Percentiles rank a stretch among this genome's conserved stretches.
These are phyloP conservation scores for Xylaria arbuscula DNA, from an alignment of 2,329 filamentous ascomycete genomes.

Conservation along the genomic window DNA sequence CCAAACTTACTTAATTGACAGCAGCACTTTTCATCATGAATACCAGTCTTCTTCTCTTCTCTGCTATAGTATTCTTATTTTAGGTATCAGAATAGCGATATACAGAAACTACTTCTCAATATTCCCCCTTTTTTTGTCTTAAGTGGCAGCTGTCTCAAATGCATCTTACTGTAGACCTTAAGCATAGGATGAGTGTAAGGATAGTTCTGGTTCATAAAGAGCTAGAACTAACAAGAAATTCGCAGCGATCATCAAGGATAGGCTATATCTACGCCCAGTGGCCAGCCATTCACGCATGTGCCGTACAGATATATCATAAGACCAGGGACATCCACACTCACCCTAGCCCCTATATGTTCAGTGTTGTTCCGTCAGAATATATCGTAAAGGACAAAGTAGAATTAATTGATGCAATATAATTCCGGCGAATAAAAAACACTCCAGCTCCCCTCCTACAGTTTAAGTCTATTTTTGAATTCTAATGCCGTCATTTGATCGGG, in stretches of 20 bases:
- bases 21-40: not conserved
- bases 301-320: not conserved
- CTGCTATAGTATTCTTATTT: not conserved
- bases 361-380: not conserved
- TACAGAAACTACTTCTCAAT: not conserved
- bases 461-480: slow-evolving; percentile 30
- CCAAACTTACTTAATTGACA: slow-evolving; percentile 9
- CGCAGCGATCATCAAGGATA: not conserved
- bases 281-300: not conserved
- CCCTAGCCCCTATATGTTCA: not conserved
- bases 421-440: slow-evolving; percentile 16
- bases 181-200: not conserved
- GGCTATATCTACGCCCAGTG: not conserved
- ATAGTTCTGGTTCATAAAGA: not conserved
- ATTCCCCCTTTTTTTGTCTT: not conserved
- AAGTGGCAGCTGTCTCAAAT: not conserved
- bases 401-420: slow-evolving; percentile 29
- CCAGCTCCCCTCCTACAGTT: not conserved
- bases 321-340: not conserved
- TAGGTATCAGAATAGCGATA: not conserved
- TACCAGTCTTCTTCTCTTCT: not conserved
- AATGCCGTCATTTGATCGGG: slow-evolving; percentile 28
- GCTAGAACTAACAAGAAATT: not conserved
- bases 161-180: not conserved
- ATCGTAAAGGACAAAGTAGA: not conserved